Conservation (phyloP, 208 protist species). For the Kentomonas sorsogonicus region DNA sequence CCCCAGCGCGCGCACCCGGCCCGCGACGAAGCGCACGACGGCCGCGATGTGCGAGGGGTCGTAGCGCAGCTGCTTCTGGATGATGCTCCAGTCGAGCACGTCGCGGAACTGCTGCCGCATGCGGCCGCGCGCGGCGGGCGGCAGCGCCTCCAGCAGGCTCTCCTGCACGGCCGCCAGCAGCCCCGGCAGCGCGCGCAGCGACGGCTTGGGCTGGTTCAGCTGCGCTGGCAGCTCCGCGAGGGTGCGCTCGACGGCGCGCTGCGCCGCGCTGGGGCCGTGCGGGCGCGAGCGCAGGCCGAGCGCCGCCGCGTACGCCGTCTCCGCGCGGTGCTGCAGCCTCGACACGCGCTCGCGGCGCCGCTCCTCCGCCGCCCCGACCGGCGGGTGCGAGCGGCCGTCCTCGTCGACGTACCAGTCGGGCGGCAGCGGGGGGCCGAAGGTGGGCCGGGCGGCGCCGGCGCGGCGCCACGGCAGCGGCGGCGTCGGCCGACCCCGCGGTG, state of each 20-base stretch:
- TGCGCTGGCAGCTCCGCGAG: constrained; percentile 37
- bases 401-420: constrained; percentile 72
- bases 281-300: too few relatives aligned
- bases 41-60: constrained; percentile 42
- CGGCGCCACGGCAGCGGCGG: not conserved
- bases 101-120: constrained; percentile 69
- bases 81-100: constrained; percentile 66
- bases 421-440: constrained; percentile 45
- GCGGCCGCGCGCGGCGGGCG: constrained; percentile 44
- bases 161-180: constrained; percentile 51
- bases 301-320: constrained; percentile 64
- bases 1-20: constrained; percentile 57
- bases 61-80: constrained; percentile 29
- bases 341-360: constrained; percentile 47
- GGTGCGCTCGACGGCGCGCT: constrained; percentile 48
- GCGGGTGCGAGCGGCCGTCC: constrained; percentile 48
- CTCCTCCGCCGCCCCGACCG: constrained; percentile 20
- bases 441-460: not conserved
- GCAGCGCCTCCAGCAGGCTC: constrained; percentile 57
- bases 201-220: constrained; percentile 46
- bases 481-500: not conserved
- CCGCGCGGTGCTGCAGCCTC: constrained; percentile 55
- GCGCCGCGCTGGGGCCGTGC: too few relatives aligned
- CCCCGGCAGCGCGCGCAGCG: constrained; percentile 34
- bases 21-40: constrained; percentile 59